These are phyloP conservation scores for Eutrema heterophyllum DNA, from an alignment of 345 rosid species.

Conservation along the genomic window DNA sequence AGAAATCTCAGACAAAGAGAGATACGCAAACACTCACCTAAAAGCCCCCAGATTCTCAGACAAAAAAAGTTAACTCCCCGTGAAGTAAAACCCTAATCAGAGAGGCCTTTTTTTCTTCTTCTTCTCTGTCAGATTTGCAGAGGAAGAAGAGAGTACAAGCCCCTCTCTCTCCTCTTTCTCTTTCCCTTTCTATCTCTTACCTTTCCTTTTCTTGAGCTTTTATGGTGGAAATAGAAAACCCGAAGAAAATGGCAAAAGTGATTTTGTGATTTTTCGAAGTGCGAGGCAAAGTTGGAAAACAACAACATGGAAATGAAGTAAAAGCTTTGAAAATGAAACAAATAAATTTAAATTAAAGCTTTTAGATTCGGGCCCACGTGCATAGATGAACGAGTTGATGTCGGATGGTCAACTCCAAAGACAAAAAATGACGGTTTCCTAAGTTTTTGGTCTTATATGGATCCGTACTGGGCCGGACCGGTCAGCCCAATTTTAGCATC, in stretches of 20 bases:
- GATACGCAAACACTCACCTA: slow-evolving; percentile 27
- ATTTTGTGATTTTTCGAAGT: slow-evolving; percentile 29
- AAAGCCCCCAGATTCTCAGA: not conserved
- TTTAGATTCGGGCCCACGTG: slow-evolving; percentile 33
- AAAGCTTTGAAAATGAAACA: slow-evolving; percentile 9
- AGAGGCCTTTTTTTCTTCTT: not conserved
- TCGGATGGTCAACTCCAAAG: slow-evolving; percentile 39
- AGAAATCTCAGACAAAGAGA: slow-evolving; percentile 20
- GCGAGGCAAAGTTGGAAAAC: slow-evolving; percentile 37
- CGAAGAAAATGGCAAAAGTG: slow-evolving; percentile 18
- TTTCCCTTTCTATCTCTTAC: not conserved
- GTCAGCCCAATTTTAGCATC: not conserved
- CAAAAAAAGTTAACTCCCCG: not conserved
- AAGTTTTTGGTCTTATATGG: slow-evolving; percentile 15
- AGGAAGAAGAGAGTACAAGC: slow-evolving; percentile 30
- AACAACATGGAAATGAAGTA: slow-evolving; percentile 7
- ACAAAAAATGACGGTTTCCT: slow-evolving; percentile 25
- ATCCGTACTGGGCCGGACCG: slow-evolving; percentile 21
- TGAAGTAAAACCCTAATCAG: slow-evolving; percentile 23
- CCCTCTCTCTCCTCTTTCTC: slow-evolving; percentile 1
- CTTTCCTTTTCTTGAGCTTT: slow-evolving; percentile 19
- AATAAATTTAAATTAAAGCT: not conserved
- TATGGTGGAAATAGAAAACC: slow-evolving; percentile 22
- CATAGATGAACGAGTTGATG: slow-evolving; percentile 34
- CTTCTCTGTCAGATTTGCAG: slow-evolving; percentile 15